Base-by-base conservation (phyloP, 164 flowering plant species). In the Platanus orientalis region DNA sequence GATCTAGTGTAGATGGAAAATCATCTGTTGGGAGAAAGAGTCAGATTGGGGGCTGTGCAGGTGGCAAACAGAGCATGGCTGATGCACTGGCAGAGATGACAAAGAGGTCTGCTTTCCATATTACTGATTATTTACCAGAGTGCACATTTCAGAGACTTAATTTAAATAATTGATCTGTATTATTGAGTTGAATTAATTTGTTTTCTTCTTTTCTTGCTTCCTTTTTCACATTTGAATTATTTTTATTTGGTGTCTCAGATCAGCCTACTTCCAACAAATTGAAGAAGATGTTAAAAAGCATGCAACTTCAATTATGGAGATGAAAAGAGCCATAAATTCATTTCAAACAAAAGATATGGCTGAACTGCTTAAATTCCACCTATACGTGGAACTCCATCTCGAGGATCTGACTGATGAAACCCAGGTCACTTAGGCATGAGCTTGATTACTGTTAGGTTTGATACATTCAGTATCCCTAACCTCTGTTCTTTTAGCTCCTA, bases 31-130 rank as follows among this genome's bases (percentile, higher is more conserved):
- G 82, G 7, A 75, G 62, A 66, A 86, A 71, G 67, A 44, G 65
- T 59, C 71, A 65, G 54, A 47, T 58, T 26, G 81, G 73, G 29
- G 75, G 72, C 6, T 12, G 71, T 27, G 55, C 69, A 12, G 79
- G 76, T 60, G 84, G 92, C 34, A 76, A 83, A 73, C 86, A 80
- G 55, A 82, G 96, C 58, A 87, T 89, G 98, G 90, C 92, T 58
- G 96, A 86, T 78, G 96, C 96, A 28, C 69, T 92, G 27, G 96
- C 91, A 58, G 98, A 92, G 81, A 92, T 92, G 76, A 84, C 95
- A 62, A 84, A 83, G 73, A 84, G 96, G 93, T 90, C 48, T 44
- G 45, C 56, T 21, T 56, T 14, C 30, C 10, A 11, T 29, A 20
- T 13, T 39, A 30, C 19, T 29, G 12, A 3, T 52, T 24, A 26